Base-by-base conservation (phyloP, 257 asterid species). In the Salvia splendens region DNA sequence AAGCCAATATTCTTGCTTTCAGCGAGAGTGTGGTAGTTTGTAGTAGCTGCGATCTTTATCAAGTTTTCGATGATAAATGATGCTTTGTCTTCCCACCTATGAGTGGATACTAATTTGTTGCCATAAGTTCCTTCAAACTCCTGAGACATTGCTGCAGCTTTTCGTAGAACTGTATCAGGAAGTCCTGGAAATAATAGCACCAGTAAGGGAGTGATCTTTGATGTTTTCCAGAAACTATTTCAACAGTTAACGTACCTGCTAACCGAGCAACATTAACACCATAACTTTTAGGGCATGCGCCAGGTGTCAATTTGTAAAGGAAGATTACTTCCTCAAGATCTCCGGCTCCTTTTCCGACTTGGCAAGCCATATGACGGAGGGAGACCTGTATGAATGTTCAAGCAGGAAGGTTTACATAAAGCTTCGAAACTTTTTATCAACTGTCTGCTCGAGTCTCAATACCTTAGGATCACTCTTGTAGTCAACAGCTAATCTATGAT, bases 241-340 rank as follows among this genome's bases (percentile, higher is more conserved):
- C 12, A 11, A 20, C 5, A 53, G 50, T 55, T 17, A 20, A 75
- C 79, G 71, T 73, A 90, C 99, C 97, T 63, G 99, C 99, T 53
- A 93, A 71, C 43, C 95, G 85, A 62, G 99, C 99, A 73, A 93
- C 96, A 65, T 93, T 93, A 71, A 90, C 95, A 75, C 99, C 99
- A 28, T 93, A 93, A 74, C 99, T 93, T 77, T 86, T 88, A 59
- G 99, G 99, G 83, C 99, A 93, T 78, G 97, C 88, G 48, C 95
- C 97, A 5, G 79, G 82, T 16, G 87, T 79, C 86, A 93, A 84
- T 74, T 89, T 88, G 82, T 90, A 91, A 4, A 93, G 96, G 80
- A 93, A 93, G 63, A 89, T 82, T 68, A 88, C 97, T 81, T 93
- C 97, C 82, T 88, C 99, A 8, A 88, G 81, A 75, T 87, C 91